Percentiles rank a stretch among this genome's conserved stretches.
phyloP scores from a whole-genome alignment of 148 eudicot species.

The Rhododendron ovatum region DNA sequence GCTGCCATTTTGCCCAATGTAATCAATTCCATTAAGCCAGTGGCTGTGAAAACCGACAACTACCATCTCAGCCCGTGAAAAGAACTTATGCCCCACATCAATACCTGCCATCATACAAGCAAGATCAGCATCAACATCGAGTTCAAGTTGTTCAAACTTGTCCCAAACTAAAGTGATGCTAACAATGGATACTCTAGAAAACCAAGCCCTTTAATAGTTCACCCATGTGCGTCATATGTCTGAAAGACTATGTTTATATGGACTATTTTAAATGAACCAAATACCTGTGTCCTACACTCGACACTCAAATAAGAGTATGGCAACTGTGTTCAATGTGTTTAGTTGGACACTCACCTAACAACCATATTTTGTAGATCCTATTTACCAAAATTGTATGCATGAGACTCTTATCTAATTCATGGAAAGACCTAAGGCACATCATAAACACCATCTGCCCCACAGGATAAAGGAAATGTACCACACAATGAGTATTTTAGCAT shows the following conservation, averaged over 20 bases:
- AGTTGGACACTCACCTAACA: not conserved
- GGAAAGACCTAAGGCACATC: not conserved
- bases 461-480: not conserved
- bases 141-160: not conserved
- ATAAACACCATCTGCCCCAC: not conserved
- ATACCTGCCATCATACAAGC: slow-evolving; percentile 48
- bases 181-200: not conserved
- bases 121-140: not conserved
- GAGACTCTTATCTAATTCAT: not conserved
- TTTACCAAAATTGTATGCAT: not conserved
- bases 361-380: not conserved
- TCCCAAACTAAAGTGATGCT: not conserved
- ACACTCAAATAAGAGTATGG: not conserved
- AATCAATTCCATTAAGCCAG: slow-evolving; percentile 93
- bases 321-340: not conserved
- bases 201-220: not conserved
- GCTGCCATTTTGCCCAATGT: slow-evolving; percentile 33
- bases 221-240: not conserved
- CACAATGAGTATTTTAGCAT: not conserved
- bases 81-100: slow-evolving; percentile 91
- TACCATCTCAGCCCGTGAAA: slow-evolving; percentile 90
- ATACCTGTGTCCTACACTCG: not conserved
- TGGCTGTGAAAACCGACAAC: slow-evolving; percentile 79
- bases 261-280: not conserved
- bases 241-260: not conserved